A percentile compares a stretch with the other conserved stretches of the same genome.
These are phyloP conservation scores for Pittosporum tobira DNA, from an alignment of 129 eudicot species.

Conservation along the genomic window DNA sequence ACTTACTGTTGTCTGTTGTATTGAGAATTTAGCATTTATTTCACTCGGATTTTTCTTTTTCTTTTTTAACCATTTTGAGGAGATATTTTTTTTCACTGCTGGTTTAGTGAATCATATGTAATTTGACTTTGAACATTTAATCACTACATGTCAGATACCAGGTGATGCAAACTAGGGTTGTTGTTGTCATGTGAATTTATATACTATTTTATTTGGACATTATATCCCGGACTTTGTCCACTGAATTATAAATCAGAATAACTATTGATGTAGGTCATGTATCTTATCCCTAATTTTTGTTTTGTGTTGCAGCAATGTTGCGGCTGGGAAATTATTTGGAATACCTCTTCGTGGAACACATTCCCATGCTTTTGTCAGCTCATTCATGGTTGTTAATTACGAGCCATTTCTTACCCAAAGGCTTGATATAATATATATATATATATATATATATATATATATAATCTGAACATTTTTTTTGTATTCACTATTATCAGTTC, in stretches of 20 bases:
- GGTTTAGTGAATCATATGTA: neutral
- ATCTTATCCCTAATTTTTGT: constrained; percentile 7
- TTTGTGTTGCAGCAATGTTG: constrained; percentile 69
- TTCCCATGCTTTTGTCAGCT: constrained; percentile 93
- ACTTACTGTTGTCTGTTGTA: neutral
- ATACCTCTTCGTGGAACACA: constrained; percentile 93
- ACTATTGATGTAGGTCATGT: neutral
- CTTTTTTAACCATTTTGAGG: neutral
- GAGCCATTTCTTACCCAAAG: constrained; percentile 40
- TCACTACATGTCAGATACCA: no score
- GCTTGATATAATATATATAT: no score
- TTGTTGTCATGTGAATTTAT: no score
- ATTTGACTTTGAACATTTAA: no score
- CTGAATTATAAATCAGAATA: neutral
- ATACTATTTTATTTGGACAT: no score
- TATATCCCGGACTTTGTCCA: no score
- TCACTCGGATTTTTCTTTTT: no score
- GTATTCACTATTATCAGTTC: no score
- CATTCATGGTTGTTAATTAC: constrained; percentile 52
- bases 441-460: no score
- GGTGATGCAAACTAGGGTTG: no score
- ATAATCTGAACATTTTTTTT: no score
- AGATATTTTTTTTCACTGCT: neutral
- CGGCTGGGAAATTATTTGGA: constrained; percentile 91
- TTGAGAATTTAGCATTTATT: neutral